Evolutionary conservation across 306 rosid genomes (phyloP).

Genomic region (Begonia masoniana): DNA sequence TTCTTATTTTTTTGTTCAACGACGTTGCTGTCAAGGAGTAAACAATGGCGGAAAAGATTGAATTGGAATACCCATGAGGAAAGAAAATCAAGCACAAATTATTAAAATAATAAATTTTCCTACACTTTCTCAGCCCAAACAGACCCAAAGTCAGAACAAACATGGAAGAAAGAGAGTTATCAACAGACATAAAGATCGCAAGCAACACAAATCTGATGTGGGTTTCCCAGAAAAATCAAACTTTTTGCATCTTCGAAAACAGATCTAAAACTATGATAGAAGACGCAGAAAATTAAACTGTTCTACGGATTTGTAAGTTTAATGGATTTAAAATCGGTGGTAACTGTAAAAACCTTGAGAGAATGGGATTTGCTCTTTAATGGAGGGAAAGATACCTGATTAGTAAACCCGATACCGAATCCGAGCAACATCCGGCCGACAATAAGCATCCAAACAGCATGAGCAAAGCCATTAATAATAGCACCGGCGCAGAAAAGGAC

Average conservation of each 20-base stretch:
- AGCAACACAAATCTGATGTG: no score
- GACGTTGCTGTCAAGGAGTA: not conserved
- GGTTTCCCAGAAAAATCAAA: no score
- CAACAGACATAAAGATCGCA: not conserved
- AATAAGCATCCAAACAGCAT: slow-evolving; percentile 39
- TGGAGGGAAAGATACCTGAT: slow-evolving; percentile 8
- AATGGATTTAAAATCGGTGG: no score
- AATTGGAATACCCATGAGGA: not conserved
- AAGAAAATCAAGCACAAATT: no score
- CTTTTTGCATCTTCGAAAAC: no score
- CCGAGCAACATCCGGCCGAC: slow-evolving; percentile 18
- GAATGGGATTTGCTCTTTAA: no score
- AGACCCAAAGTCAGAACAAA: not conserved
- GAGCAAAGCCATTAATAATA: slow-evolving; percentile 39
- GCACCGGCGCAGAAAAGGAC: slow-evolving; percentile 46
- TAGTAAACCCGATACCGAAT: slow-evolving; percentile 14
- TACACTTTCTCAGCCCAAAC: not conserved
- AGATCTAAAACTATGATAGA: no score
- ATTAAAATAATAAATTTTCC: not conserved
- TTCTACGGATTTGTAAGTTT: no score
- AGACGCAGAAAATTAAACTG: no score
- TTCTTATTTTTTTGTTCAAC: not conserved
- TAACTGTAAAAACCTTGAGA: no score
- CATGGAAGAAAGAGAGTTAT: not conserved
- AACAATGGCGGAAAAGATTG: not conserved